phyloP scores from a whole-genome alignment of 139 green algal genomes.

The Astrephomene gubernaculifera region DNA sequence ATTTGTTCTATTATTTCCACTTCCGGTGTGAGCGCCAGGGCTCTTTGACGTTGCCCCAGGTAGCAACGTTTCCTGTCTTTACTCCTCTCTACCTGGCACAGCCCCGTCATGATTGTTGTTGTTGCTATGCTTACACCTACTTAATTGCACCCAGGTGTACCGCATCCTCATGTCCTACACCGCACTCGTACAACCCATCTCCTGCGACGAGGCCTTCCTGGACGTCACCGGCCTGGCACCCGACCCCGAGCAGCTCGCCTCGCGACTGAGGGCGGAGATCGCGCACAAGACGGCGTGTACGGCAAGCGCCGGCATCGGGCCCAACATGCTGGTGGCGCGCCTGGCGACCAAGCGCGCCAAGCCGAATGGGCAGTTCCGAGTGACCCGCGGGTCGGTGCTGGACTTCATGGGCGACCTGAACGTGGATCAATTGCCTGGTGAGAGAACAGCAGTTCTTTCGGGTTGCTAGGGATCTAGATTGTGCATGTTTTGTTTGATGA shows the following conservation, averaged over 20 bases:
- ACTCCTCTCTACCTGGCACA: too few relatives aligned
- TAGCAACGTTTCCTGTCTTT: too few relatives aligned
- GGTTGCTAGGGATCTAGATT: too few relatives aligned
- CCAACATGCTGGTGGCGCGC: constrained; percentile 85
- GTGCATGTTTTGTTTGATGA: too few relatives aligned
- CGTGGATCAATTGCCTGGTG: constrained; percentile 83
- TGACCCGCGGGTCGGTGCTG: constrained; percentile 55
- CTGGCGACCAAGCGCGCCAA: constrained; percentile 89
- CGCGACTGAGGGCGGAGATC: constrained; percentile 71
- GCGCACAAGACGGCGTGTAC: constrained; percentile 69
- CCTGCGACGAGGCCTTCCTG: constrained; percentile 95
- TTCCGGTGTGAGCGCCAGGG: too few relatives aligned
- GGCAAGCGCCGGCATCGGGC: constrained; percentile 77
- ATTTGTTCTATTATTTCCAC: too few relatives aligned
- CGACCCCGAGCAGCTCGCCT: constrained; percentile 55
- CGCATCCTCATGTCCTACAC: constrained; percentile 80
- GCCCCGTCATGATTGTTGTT: too few relatives aligned
- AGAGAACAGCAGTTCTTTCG: too few relatives aligned
- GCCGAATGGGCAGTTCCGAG: constrained; percentile 80
- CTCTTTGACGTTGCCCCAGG: too few relatives aligned
- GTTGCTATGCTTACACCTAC: too few relatives aligned
- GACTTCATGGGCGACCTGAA: constrained; percentile 69
- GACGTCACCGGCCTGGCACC: constrained; percentile 86
- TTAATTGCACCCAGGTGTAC: too few relatives aligned
- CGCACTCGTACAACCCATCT: constrained; percentile 85